Evolutionary conservation across 306 rosid genomes (phyloP), one percentile per base, ranked within the genome.

Genomic region (Quercus parvula): DNA sequence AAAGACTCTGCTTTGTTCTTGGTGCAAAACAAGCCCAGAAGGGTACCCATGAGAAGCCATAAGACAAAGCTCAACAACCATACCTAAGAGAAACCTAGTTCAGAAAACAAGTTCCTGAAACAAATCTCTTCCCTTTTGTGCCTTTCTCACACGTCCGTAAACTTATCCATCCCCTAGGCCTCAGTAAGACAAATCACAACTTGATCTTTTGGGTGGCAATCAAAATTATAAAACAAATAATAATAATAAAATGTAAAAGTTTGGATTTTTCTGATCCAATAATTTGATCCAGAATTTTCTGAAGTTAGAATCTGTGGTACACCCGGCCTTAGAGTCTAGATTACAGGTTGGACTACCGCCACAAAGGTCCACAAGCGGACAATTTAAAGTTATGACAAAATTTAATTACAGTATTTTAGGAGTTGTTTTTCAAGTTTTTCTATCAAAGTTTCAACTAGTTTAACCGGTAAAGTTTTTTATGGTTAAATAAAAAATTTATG

Each of bases 31-130:
- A 63, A 86, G 87, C 20, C 89, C 90, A 33, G 90, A 81, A 78
- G 89, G 91, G 81, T 82, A 90, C 38, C 83, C 87, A 75, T 86
- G 88, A 75, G 97, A 90, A 79, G 99, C 95, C 94, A 91, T 90
- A 58, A 88, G 69, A 81, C 89, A 86, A 28, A 89, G 81, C 58
- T 84, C 84, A 67, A 79, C 83, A 38, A 81, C 81, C 95, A 90
- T 85, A 7, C 15, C 82, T 31, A 41, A 75, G 77, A 73, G 87
- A 76, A 79, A 78, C 88, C 79, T 77, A 73, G 82, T 35, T 74
- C 27, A 28, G 83, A 64, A 75, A 77, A 77, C 69, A 30, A 72
- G 74, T 56, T 71, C 74, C 80, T 24, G 52, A 81, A 80, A 76
- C 82, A 56, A 73, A 84, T 63, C 56, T 80, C 73, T 63, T 81